Evolutionary conservation across 352 stramenopile genomes (phyloP).

Genomic region (Phytopythium delawarense): DNA sequence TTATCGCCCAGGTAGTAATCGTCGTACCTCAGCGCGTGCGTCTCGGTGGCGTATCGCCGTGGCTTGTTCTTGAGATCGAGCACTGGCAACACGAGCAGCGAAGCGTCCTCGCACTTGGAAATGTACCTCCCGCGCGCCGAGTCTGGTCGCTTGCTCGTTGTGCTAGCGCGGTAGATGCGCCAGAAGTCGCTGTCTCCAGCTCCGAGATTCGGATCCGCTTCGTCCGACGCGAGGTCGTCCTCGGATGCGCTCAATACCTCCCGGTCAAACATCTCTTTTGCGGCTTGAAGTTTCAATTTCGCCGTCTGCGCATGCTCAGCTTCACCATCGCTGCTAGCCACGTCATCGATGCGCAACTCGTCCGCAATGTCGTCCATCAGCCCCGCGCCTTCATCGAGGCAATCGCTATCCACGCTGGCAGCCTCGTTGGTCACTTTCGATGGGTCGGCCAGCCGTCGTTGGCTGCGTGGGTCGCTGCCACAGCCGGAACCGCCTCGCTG

Average conservation of each 20-base stretch:
- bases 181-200: conserved; percentile 40
- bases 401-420: neutral
- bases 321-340: neutral
- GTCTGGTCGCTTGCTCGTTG: conserved; percentile 33
- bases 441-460: neutral
- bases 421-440: neutral
- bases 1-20: conserved; percentile 80
- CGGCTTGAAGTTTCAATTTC: conserved; percentile 15
- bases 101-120: conserved; percentile 42
- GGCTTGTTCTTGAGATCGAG: conserved; percentile 46
- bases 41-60: conserved; percentile 35
- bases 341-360: neutral
- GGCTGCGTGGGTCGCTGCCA: neutral
- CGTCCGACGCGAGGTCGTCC: conserved; percentile 19
- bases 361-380: neutral
- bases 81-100: conserved; percentile 59
- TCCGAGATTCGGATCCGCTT: neutral
- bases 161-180: conserved; percentile 46
- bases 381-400: neutral
- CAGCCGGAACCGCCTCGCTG: neutral
- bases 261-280: conserved; percentile 30
- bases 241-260: conserved; percentile 35
- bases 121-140: conserved; percentile 64
- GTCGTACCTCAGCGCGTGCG: conserved; percentile 45
- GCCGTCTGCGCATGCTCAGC: conserved; percentile 3